Evolutionary conservation across 306 rosid species (phyloP), one percentile per base, ranked within the genome.

Genomic region (Vigna mungo): DNA sequence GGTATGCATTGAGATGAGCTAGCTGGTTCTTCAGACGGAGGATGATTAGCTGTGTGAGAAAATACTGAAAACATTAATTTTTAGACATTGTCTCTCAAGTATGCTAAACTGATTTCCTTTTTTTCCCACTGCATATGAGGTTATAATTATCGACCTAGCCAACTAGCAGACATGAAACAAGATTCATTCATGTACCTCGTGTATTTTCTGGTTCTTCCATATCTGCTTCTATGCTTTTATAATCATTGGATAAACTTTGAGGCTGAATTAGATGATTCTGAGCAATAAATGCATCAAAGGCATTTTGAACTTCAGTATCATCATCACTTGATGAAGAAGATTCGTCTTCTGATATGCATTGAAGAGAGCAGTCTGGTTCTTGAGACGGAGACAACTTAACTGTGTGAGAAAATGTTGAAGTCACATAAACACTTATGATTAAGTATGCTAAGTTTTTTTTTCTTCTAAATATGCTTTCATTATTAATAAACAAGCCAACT

Each of bases 171-270:
- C 32, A 53, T 39, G 55, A 81, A 72, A 49, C 37, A 60, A 5
- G 47, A 66, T 52, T 32, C 67, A 66, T 52, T 32, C 70, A 79
- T 76, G 82, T 90, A 91, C 96, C 96, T 84, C 54, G 56, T 52
- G 48, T 41, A 41, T 81, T 46, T 21, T 76, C 85, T 27, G 39
- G 80, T 71, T 87, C 82, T 79, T 80, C 80, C 60, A 9, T 36
- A 30, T 66, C 77, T 48, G 74, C 62, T 78, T 80, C 85, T 48
- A 27, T 66, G 65, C 71, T 71, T 84, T 53, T 70, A 52, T 70
- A 81, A 39, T 55, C 76, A 7, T 52, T 70, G 25, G 71, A 81
- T 48, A 72, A 64, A 73, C 66, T 75, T 39, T 60, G 79, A 65
- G 82, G 72, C 70, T 63, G 79, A 21, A 75, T 84, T 12, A 71